Evolutionary conservation across 768 basidiomycete species (phyloP).

Genomic region (Lactarius vividus): DNA sequence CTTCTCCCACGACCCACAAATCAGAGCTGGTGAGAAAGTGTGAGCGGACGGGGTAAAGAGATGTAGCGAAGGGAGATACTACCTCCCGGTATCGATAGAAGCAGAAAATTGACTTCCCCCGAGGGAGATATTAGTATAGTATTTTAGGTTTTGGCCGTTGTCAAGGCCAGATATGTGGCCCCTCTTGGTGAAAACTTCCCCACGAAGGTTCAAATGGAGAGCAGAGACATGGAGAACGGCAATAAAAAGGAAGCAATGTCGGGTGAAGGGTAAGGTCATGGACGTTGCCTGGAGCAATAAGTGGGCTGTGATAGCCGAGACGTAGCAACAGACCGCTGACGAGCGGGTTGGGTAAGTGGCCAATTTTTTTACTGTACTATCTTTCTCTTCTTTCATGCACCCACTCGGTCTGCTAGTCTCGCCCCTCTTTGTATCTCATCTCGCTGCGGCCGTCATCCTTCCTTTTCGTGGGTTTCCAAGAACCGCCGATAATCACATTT

Average conservation of each 20-base stretch:
- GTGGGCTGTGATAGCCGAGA: not conserved
- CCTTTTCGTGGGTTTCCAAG: constrained; percentile 8
- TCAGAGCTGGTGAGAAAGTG: constrained; percentile 51
- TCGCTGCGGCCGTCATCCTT: constrained; percentile 17
- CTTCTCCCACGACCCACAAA: constrained; percentile 52
- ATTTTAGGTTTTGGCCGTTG: constrained; percentile 37
- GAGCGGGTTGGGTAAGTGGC: too few species aligned
- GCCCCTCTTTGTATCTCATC: constrained; percentile 10
- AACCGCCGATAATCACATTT: not conserved
- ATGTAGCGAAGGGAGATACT: not conserved
- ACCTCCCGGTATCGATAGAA: constrained; percentile 49
- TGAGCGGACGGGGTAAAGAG: not conserved
- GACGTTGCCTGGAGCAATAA: not conserved
- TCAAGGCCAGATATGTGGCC: constrained; percentile 31
- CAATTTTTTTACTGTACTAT: not conserved
- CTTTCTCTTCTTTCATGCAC: constrained; percentile 11
- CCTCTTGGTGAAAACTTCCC: constrained; percentile 30
- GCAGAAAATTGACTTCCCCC: constrained; percentile 37
- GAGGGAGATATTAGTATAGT: constrained; percentile 41
- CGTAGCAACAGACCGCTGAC: not conserved
- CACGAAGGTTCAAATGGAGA: constrained; percentile 9
- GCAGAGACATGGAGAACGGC: constrained; percentile 6
- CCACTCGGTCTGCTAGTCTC: constrained; percentile 5
- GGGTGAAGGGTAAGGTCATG: not conserved
- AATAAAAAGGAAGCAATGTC: not conserved